A percentile compares a stretch with the other conserved stretches of the same genome.
Conservation (phyloP, 2,329 filamentous ascomycete species). For the Penicillium sp. region DNA sequence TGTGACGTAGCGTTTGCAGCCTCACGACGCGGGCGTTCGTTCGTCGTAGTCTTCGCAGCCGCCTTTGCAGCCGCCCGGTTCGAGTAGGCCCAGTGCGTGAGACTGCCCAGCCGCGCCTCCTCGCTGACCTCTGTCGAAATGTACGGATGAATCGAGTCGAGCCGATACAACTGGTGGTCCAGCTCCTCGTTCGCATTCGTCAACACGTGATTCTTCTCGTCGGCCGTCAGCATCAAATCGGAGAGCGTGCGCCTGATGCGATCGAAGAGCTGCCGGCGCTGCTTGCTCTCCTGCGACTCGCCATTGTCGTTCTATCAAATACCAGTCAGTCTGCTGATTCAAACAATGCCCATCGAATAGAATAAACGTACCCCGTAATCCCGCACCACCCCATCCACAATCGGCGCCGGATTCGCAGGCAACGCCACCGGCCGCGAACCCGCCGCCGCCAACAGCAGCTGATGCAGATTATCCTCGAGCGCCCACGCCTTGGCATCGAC, state of each 20-base stretch:
- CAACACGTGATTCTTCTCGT: conserved; percentile 97
- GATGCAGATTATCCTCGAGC: conserved; percentile 76
- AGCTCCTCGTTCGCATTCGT: conserved; percentile 88
- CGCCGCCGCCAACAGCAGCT: conserved; percentile 56
- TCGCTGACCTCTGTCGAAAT: conserved; percentile 88
- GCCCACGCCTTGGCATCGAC: conserved; percentile 95
- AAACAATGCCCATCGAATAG: neutral
- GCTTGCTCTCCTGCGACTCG: conserved; percentile 34
- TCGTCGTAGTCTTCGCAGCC: conserved; percentile 52
- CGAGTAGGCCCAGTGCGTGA: conserved; percentile 91
- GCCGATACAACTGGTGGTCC: conserved; percentile 74
- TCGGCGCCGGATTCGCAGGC: conserved; percentile 33
- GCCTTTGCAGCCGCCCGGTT: conserved; percentile 65
- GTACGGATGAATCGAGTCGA: conserved; percentile 83
- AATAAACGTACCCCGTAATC: conserved; percentile 30
- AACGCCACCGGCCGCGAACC: conserved; percentile 31
- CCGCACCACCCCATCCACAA: conserved; percentile 30
- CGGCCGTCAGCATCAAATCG: conserved; percentile 82
- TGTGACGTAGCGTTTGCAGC: conserved; percentile 62
- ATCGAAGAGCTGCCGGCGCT: conserved; percentile 66
- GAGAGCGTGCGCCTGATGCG: conserved; percentile 73
- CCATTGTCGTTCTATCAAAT: conserved; percentile 22
- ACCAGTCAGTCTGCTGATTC: neutral
- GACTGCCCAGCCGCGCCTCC: conserved; percentile 87
- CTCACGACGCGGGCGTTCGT: conserved; percentile 73